Conservation (phyloP, 352 stramenopile genomes). For the Phytophthora citrophthora region DNA sequence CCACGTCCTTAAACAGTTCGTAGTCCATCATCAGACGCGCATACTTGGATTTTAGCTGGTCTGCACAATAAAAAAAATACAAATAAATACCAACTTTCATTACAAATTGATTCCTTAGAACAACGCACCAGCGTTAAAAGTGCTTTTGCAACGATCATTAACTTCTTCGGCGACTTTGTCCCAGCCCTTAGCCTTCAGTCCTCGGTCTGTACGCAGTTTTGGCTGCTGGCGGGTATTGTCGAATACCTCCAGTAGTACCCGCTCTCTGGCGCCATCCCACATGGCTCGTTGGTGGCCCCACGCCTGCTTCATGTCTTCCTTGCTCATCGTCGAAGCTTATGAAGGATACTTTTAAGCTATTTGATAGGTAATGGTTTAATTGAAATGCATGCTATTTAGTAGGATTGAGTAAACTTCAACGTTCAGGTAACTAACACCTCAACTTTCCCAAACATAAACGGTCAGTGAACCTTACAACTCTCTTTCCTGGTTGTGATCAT, state of each 20-base stretch:
- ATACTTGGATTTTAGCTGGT: conserved; percentile 43
- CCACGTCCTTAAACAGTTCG: conserved; percentile 34
- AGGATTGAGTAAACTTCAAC: conserved; percentile 4
- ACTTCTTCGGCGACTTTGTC: conserved; percentile 29
- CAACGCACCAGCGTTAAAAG: conserved; percentile 31
- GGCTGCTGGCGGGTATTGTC: conserved; percentile 26
- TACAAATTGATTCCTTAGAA: background rate
- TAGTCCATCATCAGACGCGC: conserved; percentile 41
- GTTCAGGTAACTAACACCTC: no score
- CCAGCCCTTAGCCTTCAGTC: conserved; percentile 28
- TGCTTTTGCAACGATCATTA: conserved; percentile 31
- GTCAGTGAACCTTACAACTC: conserved; percentile 11
- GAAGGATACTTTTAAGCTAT: conserved; percentile 18
- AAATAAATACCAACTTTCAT: no score
- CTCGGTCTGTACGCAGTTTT: conserved; percentile 24
- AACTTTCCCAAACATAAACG: background rate
- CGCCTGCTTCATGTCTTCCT: conserved; percentile 13
- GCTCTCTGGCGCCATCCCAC: conserved; percentile 30
- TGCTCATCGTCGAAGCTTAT: conserved; percentile 14
- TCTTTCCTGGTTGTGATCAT: conserved; percentile 33
- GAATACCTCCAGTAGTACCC: conserved; percentile 35
- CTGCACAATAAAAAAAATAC: conserved; percentile 9
- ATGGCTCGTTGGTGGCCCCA: conserved; percentile 34
- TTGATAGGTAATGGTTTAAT: conserved; percentile 12
- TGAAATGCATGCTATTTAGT: background rate